Evolutionary conservation across 352 stramenopile genomes (phyloP), one percentile per base, ranked within the genome.

Genomic region (Pythium coloratum): DNA sequence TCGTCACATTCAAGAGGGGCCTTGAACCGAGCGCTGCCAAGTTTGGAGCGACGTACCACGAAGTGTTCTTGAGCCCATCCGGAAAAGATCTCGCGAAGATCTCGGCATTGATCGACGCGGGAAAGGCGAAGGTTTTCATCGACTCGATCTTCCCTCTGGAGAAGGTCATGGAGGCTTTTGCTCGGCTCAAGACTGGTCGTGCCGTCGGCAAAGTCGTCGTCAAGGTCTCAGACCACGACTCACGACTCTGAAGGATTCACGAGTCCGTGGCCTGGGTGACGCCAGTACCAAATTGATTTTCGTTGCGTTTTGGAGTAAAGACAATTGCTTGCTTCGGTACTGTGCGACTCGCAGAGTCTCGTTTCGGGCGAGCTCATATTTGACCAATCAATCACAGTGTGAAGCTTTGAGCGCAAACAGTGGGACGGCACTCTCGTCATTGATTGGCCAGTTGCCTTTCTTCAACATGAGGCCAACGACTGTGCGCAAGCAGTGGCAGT

Each of bases 101-200:
- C 51, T 64, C 72, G 4, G 64, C 66, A 49, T 66, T 84, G 20
- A 57, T 92, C 6, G 65, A 86, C 44, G 59, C 16, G 10, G 71
- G 71, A 10, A 72, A 81, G 54, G 32, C 79, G 9, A 77, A 80
- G 32, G 56, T 71, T n/a, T 24, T 70, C 1, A 75, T 87, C 13
- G 75, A 81, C 58, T 72, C 69, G 47, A 65, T 81, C 6, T 81
- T 82, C 58, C 57, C 70, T 36, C 76, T 92, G n/a, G 67, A 86
- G 47, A 71, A 79, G 33, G 57, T 76, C 1, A 5, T 67, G 7
- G 80, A 84, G 1, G 84, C 75, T 42, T 80, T 86, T 42, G 36
- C 57, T n/a, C 71, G 77, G 26, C 66, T 84, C 2, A 88, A 88
- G 72, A 70, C 62, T 0, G 63, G 75, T 50, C 80, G 76, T n/a